Conservation (phyloP, 2,329 filamentous ascomycete genomes). For the Lecanicillium sp. region DNA sequence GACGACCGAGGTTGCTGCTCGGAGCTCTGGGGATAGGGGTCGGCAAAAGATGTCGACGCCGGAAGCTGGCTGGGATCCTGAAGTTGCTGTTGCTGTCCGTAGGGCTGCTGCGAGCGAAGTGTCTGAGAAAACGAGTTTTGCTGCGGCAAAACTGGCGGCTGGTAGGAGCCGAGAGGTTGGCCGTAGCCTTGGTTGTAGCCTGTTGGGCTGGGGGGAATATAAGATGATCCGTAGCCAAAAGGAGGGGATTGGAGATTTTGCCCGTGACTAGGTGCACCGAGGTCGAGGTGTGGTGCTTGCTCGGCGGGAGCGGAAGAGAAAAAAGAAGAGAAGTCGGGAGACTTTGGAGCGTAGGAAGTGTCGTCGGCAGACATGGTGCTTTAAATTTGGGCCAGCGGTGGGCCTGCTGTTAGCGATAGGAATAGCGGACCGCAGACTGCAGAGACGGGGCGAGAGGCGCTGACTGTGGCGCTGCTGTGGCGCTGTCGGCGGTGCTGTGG, state of each 20-base stretch:
- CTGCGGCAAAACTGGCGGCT: slow-evolving; percentile 15
- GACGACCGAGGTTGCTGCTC: background rate
- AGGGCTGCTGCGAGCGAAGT: slow-evolving; percentile 1
- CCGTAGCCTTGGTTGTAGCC: slow-evolving; percentile 4
- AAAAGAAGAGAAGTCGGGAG: slow-evolving; percentile 54
- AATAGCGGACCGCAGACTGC: slow-evolving; percentile 3
- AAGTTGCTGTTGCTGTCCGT: background rate
- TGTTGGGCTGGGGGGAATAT: slow-evolving; percentile 1
- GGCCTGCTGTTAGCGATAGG: slow-evolving; percentile 2
- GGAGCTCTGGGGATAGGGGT: background rate
- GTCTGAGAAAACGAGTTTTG: slow-evolving; percentile 9
- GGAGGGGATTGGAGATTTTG: slow-evolving; percentile 22
- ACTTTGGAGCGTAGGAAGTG: slow-evolving; percentile 50
- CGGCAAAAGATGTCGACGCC: slow-evolving; percentile 6
- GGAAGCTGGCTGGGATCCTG: slow-evolving; percentile 7
- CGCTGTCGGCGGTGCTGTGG: too few species aligned
- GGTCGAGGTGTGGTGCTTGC: slow-evolving; percentile 28
- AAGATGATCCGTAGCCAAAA: slow-evolving; percentile 8
- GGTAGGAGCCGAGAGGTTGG: slow-evolving; percentile 6
- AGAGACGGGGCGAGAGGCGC: background rate
- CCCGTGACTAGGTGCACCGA: slow-evolving; percentile 18
- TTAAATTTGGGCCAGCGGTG: slow-evolving; percentile 6
- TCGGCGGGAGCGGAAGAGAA: slow-evolving; percentile 36
- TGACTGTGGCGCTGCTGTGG: background rate
- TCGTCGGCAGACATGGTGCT: slow-evolving; percentile 43